phyloP scores from a whole-genome alignment of 495 filamentous ascomycete genomes.

The Podospora australis region DNA sequence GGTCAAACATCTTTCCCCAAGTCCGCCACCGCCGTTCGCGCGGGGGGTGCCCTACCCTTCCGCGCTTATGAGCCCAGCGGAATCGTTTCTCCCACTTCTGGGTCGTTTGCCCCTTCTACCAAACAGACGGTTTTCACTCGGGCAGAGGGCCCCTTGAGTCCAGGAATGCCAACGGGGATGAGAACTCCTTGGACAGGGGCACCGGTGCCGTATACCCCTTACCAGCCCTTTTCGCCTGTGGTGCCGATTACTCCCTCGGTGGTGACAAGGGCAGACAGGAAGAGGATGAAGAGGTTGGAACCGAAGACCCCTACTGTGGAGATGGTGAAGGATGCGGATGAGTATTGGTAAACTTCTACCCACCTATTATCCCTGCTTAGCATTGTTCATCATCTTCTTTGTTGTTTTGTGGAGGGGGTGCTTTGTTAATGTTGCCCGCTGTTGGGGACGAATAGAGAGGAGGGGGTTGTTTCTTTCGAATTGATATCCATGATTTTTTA shows the following conservation, averaged over 20 bases:
- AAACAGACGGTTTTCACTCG: slow-evolving; percentile 78
- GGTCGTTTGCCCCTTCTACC: slow-evolving; percentile 43
- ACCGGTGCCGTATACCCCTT: slow-evolving; percentile 77
- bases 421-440: slow-evolving; percentile 1
- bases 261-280: slow-evolving; percentile 68
- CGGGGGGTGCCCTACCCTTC: slow-evolving; percentile 51
- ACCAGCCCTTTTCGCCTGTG: slow-evolving; percentile 85
- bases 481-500: too few species aligned
- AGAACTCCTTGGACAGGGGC: slow-evolving; percentile 65
- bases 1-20: slow-evolving; percentile 27
- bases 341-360: slow-evolving; percentile 42
- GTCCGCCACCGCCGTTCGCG: slow-evolving; percentile 30
- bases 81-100: slow-evolving; percentile 38
- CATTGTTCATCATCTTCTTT: background rate
- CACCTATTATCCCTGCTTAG: too few species aligned
- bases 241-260: slow-evolving; percentile 81
- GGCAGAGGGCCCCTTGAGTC: slow-evolving; percentile 42
- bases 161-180: slow-evolving; percentile 32
- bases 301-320: slow-evolving; percentile 48
- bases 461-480: too few species aligned
- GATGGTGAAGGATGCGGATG: slow-evolving; percentile 46
- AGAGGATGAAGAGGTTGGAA: slow-evolving; percentile 55
- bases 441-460: too few species aligned
- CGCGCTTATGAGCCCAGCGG: slow-evolving; percentile 55
- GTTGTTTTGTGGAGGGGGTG: background rate